A percentile compares a stretch with the other conserved stretches of the same genome.
These are phyloP conservation scores for Tremella fuciformis DNA, from an alignment of 768 basidiomycete genomes.

Conservation along the genomic window DNA sequence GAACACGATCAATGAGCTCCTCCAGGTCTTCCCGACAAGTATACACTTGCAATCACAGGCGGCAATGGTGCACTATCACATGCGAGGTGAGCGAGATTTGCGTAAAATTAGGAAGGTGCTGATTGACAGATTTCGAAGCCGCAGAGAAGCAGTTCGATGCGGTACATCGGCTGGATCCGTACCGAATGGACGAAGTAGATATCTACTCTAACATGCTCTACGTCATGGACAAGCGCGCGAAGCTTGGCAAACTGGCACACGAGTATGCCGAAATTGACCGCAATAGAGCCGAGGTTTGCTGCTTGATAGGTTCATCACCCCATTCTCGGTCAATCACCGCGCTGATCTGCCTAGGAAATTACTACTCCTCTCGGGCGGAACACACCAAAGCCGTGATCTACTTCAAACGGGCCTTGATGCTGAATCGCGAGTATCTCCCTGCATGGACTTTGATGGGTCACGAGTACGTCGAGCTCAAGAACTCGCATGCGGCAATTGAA, in stretches of 20 bases:
- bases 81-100: constrained; percentile 66
- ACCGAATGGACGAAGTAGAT: constrained; percentile 90
- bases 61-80: constrained; percentile 82
- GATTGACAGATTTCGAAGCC: constrained; percentile 72
- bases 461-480: constrained; percentile 98
- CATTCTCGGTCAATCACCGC: neutral
- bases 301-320: constrained; percentile 73
- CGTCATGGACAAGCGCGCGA: constrained; percentile 82
- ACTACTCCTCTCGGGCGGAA: constrained; percentile 87
- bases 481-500: constrained; percentile 97
- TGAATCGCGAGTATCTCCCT: constrained; percentile 89
- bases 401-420: constrained; percentile 88
- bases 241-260: constrained; percentile 85
- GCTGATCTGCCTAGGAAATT: constrained; percentile 67
- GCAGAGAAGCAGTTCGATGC: constrained; percentile 82
- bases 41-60: constrained; percentile 81
- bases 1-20: constrained; percentile 71
- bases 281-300: constrained; percentile 93
- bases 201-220: constrained; percentile 96
- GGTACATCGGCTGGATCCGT: constrained; percentile 75
- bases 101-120: neutral
- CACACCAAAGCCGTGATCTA: constrained; percentile 96
- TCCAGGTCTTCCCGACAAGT: constrained; percentile 76
- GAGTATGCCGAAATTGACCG: constrained; percentile 84
- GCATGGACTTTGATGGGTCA: constrained; percentile 99